Percentiles rank a stretch among this genome's conserved stretches.
phyloP scores from a whole-genome alignment of 1,284 basidiomycete genomes.

The Apiotrichum domesticum region DNA sequence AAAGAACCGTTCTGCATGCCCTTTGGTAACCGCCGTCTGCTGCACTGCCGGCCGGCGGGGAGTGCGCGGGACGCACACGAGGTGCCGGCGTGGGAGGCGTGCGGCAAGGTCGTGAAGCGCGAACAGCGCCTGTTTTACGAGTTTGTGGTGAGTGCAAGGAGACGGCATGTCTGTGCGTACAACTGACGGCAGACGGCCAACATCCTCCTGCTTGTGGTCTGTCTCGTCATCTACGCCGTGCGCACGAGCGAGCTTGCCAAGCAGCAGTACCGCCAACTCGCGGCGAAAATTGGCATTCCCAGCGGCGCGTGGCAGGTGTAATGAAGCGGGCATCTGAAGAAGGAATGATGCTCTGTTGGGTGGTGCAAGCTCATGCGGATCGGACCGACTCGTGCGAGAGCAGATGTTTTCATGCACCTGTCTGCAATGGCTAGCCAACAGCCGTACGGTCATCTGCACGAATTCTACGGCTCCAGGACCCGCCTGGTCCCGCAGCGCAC shows the following conservation, averaged over 20 bases:
- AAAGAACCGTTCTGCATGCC: slow-evolving; percentile 82
- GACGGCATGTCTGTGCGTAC: too few relatives aligned
- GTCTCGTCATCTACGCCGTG: slow-evolving; percentile 60
- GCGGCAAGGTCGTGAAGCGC: slow-evolving; percentile 68
- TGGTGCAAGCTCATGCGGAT: not conserved
- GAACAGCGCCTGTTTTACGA: slow-evolving; percentile 82
- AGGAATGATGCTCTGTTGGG: too few relatives aligned
- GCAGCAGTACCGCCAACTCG: slow-evolving; percentile 69
- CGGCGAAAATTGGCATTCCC: slow-evolving; percentile 62
- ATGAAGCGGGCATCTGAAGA: too few relatives aligned
- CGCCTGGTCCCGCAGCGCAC: too few relatives aligned
- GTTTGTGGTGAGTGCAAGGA: slow-evolving; percentile 59
- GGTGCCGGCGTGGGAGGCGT: slow-evolving; percentile 79
- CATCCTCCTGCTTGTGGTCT: slow-evolving; percentile 60
- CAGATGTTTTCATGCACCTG: too few relatives aligned
- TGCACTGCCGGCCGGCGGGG: slow-evolving; percentile 62
- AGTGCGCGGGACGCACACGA: slow-evolving; percentile 45
- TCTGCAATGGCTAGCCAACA: too few relatives aligned
- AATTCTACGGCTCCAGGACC: too few relatives aligned
- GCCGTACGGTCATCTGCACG: too few relatives aligned
- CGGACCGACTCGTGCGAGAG: not conserved
- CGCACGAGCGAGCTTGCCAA: slow-evolving; percentile 63
- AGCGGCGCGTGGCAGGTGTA: slow-evolving; percentile 25
- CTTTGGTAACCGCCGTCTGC: slow-evolving; percentile 76
- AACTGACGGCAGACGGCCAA: slow-evolving; percentile 53